Percentiles rank a stretch among this genome's conserved stretches.
Conservation (phyloP, 345 rosid species). For the Murraya paniculata region DNA sequence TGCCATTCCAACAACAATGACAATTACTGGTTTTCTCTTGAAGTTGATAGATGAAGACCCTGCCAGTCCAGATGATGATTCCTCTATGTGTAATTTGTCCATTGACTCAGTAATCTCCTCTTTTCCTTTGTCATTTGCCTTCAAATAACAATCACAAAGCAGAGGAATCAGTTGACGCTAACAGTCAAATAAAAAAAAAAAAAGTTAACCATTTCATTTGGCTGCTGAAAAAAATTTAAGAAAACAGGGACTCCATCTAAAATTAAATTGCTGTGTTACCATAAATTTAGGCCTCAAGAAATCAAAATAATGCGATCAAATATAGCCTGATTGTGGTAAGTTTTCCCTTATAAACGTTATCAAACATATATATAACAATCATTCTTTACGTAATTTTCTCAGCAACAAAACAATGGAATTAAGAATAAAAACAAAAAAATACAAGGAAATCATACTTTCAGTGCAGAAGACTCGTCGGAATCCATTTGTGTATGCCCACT, state of each 20-base stretch:
- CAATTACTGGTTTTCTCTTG: constrained; percentile 66
- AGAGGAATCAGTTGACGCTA: not conserved
- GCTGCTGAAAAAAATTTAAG: constrained; percentile 1
- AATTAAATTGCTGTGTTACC: not conserved
- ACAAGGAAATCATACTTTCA: not conserved
- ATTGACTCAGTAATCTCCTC: constrained; percentile 51
- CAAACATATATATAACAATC: not conserved
- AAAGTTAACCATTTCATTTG: not conserved
- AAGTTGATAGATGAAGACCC: constrained; percentile 41
- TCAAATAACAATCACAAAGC: constrained; percentile 10
- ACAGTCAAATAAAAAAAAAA: not conserved
- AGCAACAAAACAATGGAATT: not conserved
- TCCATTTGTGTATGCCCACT: constrained; percentile 41
- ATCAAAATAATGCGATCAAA: not conserved
- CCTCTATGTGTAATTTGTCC: constrained; percentile 49
- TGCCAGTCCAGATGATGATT: constrained; percentile 27
- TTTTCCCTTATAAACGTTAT: not conserved
- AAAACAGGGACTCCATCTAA: not conserved
- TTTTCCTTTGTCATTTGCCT: constrained; percentile 38
- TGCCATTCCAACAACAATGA: constrained; percentile 86
- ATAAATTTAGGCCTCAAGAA: not conserved
- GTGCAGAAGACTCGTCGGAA: not conserved
- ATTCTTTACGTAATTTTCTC: not conserved
- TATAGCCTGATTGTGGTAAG: not conserved
- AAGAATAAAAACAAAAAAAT: not conserved